A percentile compares a stretch with the other conserved stretches of the same genome.
These are phyloP conservation scores for Hygrocybe punicea DNA, from an alignment of 768 basidiomycete species.

Conservation along the genomic window DNA sequence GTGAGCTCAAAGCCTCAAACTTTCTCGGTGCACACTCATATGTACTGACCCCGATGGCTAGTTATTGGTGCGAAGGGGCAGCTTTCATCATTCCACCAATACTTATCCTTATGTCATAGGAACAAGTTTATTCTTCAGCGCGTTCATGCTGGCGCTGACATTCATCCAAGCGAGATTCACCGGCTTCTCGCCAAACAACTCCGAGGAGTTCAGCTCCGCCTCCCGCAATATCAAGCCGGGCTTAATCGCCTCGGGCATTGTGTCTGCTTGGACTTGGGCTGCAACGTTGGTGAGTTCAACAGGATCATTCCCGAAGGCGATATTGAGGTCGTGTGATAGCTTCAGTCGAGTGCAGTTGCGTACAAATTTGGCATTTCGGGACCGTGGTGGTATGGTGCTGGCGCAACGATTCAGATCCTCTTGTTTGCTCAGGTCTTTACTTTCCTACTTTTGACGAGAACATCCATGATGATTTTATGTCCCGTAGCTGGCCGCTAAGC, in stretches of 20 bases:
- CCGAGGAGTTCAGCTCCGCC: constrained; percentile 82
- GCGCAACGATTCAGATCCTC: constrained; percentile 81
- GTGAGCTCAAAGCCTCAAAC: neutral
- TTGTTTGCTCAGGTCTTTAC: constrained; percentile 72
- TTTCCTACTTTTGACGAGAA: neutral
- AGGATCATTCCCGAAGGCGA: neutral
- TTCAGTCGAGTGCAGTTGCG: constrained; percentile 79
- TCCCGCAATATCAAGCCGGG: constrained; percentile 86
- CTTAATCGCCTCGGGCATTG: constrained; percentile 88
- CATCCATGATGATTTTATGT: neutral
- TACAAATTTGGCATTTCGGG: constrained; percentile 84
- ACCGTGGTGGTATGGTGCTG: constrained; percentile 89
- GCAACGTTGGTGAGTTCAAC: constrained; percentile 56
- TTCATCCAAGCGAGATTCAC: constrained; percentile 84
- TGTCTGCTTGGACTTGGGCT: constrained; percentile 88
- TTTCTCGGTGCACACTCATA: neutral
- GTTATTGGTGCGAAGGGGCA: neutral
- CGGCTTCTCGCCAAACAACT: constrained; percentile 67
- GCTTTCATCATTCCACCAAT: neutral
- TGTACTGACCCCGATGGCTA: neutral
- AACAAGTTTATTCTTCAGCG: constrained; percentile 85
- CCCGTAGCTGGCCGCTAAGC: constrained; percentile 77
- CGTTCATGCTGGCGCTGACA: constrained; percentile 73
- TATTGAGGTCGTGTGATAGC: constrained; percentile 23
- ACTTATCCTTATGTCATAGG: neutral